Percentiles rank a stretch among this genome's conserved stretches.
Conservation (phyloP, 2,329 filamentous ascomycete genomes). For the Cladosporium phlei region DNA sequence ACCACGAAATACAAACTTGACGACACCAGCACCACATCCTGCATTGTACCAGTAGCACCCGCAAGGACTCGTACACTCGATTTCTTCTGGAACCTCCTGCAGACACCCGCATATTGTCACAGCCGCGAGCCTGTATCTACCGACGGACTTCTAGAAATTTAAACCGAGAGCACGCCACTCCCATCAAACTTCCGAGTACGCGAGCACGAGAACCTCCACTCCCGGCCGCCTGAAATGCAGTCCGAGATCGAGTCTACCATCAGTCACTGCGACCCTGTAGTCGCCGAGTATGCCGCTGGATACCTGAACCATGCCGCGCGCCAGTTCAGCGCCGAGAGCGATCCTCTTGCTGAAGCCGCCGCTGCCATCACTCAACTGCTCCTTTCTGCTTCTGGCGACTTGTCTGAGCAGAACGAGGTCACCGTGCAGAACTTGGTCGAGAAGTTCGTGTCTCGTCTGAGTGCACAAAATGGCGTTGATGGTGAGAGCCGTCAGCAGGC, state of each 20-base stretch:
- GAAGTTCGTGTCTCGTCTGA: constrained; percentile 83
- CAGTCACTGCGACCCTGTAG: constrained; percentile 34
- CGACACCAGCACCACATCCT: constrained; percentile 2
- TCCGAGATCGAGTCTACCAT: constrained; percentile 34
- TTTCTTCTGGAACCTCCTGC: constrained; percentile 10
- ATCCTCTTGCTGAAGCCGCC: constrained; percentile 81
- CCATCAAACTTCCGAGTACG: constrained; percentile 7
- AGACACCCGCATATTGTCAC: background rate
- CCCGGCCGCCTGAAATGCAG: constrained; percentile 27
- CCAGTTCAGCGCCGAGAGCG: constrained; percentile 68
- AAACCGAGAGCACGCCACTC: constrained; percentile 6
- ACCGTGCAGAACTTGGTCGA: constrained; percentile 78
- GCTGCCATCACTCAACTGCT: constrained; percentile 80
- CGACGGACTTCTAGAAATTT: background rate
- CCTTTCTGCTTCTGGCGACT: constrained; percentile 84
- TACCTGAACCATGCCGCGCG: constrained; percentile 92
- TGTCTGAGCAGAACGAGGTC: constrained; percentile 65
- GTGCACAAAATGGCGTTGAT: constrained; percentile 64
- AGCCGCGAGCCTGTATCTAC: background rate
- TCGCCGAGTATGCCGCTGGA: constrained; percentile 56
- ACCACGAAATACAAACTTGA: no score
- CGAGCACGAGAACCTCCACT: constrained; percentile 1
- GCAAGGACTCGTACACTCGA: constrained; percentile 1
- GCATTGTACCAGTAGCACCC: background rate
- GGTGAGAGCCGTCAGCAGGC: constrained; percentile 65